These are phyloP conservation scores for Colletotrichum sp. DNA, from an alignment of 2,329 filamentous ascomycete species.

Conservation along the genomic window DNA sequence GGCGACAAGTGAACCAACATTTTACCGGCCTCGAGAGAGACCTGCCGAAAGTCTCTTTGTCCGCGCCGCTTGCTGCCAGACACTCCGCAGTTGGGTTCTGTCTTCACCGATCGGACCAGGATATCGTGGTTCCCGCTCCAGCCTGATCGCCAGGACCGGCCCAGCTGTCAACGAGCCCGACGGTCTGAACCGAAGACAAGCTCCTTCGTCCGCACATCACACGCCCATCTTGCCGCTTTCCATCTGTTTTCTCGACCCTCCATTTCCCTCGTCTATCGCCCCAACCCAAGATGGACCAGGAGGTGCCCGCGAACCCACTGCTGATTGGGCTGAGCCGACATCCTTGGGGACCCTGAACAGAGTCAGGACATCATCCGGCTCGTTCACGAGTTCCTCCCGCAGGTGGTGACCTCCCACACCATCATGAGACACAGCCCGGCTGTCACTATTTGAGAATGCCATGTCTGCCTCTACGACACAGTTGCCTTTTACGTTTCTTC, in stretches of 20 bases:
- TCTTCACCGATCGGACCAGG: not conserved
- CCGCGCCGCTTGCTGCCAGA: not conserved
- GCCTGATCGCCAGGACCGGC: constrained; percentile 16
- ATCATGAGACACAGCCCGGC: constrained; percentile 9
- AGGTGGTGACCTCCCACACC: constrained; percentile 1
- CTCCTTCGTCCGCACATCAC: not conserved
- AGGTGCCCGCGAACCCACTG: not conserved
- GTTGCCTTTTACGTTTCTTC: not conserved
- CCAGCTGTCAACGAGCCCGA: not conserved
- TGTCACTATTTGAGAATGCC: not conserved
- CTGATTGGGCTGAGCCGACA: not conserved
- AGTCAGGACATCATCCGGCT: constrained; percentile 8
- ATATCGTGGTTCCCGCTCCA: constrained; percentile 1
- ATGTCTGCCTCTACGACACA: not conserved
- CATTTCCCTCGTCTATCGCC: not conserved
- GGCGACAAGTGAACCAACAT: not conserved
- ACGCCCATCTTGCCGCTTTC: not conserved
- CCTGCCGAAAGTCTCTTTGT: not conserved
- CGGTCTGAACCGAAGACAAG: not conserved
- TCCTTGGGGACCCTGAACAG: not conserved
- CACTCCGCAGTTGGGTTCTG: constrained; percentile 8
- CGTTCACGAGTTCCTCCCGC: constrained; percentile 3
- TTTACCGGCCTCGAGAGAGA: not conserved
- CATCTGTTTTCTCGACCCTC: not conserved
- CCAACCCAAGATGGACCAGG: not conserved